phyloP scores from a whole-genome alignment of 768 basidiomycete genomes.

The Pleurotus platypus region DNA sequence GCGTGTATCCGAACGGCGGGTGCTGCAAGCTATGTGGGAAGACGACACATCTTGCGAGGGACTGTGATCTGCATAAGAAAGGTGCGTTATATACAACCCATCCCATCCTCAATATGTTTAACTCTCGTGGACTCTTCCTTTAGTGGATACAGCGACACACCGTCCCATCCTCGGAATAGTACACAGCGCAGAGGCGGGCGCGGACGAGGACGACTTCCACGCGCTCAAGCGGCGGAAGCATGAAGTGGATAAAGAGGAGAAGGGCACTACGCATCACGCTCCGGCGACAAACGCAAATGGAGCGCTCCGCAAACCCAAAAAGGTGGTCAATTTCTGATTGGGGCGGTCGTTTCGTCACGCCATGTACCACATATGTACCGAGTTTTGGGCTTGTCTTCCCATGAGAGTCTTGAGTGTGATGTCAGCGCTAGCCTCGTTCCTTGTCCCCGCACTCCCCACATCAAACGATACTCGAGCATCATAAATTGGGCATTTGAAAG shows the following conservation, averaged over 20 bases:
- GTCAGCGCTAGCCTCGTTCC: conserved; percentile 20
- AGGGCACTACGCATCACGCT: conserved; percentile 24
- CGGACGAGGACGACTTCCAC: conserved; percentile 97
- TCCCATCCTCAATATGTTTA: not conserved
- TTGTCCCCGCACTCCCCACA: too few species aligned
- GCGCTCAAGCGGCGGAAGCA: conserved; percentile 60
- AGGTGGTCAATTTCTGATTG: conserved; percentile 5
- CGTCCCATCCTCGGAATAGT: conserved; percentile 27
- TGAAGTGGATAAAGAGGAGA: conserved; percentile 62
- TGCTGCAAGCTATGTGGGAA: conserved; percentile 86
- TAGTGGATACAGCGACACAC: not conserved
- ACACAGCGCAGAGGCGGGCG: conserved; percentile 51
- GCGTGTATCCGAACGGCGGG: conserved; percentile 90
- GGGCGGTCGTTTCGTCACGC: too few species aligned
- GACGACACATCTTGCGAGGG: conserved; percentile 80
- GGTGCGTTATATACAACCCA: conserved; percentile 30
- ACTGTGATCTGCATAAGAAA: conserved; percentile 66
- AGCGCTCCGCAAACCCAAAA: conserved; percentile 22
- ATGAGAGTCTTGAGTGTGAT: conserved; percentile 9
- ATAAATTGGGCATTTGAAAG: too few species aligned
- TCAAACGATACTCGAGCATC: too few species aligned
- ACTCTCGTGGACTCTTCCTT: not conserved
- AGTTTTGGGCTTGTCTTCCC: not conserved
- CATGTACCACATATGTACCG: not conserved
- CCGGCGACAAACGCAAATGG: conserved; percentile 50